Base-by-base conservation (phyloP, 345 rosid genomes). In the Boechera retrofracta region DNA sequence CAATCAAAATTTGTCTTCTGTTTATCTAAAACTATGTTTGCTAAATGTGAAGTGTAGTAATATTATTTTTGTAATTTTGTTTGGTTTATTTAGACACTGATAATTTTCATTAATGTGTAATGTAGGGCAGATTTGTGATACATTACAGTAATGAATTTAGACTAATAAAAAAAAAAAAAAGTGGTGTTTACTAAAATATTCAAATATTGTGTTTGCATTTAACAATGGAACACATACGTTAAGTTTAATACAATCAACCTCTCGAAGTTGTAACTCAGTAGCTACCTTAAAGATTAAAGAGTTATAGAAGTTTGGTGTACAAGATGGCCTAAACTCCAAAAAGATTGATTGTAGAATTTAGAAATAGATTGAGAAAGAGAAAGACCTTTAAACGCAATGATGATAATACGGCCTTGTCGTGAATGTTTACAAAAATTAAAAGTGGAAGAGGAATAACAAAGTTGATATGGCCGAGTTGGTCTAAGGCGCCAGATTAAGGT, bases 401-500 rank as follows among this genome's bases (percentile, higher is more conserved):
- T 2, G 10, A 36, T 36, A 7, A 36, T 7, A 36, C 29, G 15
- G 15, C 5, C 47, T 42, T 11, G 47, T 4, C 0, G 3, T 28
- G 29, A 41, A 11, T 45, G 3, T 0, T 15, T 45, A 5, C 0
- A 15, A 5, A 42, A 1, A 0, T 1, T 13, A 0, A 49, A 49
- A 1, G 2, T n/a, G 2, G 0, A 2, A 3, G 6, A 0, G 0
- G 0, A 10, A 2, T 12, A 64, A 9, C 31, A 41, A 51, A 12
- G 97, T 90, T 86, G 91, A 86, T 87, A 89, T 88, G 97, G 97
- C 97, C 91, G 97, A 89, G 97, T 95, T 89, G 94, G 98, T 88
- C 91, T 86, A 89, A 91, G 97, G 94, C 93, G 96, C 94, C 91
- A 89, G 96, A 89, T 92, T 91, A 89, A 89, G 99, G 98, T 93